A percentile compares a stretch with the other conserved stretches of the same genome.
Evolutionary conservation across 2,329 filamentous ascomycete species (phyloP).

Genomic region (Gremmenia infestans): DNA sequence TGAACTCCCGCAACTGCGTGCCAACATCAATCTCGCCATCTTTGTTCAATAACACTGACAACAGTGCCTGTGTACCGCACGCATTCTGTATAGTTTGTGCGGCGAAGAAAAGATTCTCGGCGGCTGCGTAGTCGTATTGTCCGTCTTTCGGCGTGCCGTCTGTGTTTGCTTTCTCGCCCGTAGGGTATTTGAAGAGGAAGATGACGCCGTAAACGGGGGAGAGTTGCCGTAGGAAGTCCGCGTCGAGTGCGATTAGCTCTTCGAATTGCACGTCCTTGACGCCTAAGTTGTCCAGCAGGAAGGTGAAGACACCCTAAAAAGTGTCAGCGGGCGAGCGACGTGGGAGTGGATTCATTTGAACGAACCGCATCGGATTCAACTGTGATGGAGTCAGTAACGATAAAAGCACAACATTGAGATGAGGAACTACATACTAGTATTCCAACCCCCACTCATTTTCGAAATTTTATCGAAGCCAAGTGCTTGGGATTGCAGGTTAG

Average conservation of each 20-base stretch:
- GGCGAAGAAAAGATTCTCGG: constrained; percentile 84
- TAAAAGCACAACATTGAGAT: constrained; percentile 13
- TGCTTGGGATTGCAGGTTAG: not conserved
- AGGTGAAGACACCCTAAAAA: constrained; percentile 84
- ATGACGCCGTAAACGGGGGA: constrained; percentile 90
- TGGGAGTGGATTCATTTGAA: constrained; percentile 16
- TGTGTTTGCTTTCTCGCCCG: constrained; percentile 57
- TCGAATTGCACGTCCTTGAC: constrained; percentile 95
- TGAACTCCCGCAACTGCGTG: constrained; percentile 57
- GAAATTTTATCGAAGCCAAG: constrained; percentile 5
- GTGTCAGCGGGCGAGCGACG: constrained; percentile 18
- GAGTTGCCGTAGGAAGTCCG: constrained; percentile 64
- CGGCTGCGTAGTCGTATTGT: constrained; percentile 68
- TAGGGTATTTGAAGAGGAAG: constrained; percentile 97
- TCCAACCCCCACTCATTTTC: constrained; percentile 80
- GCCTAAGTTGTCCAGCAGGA: constrained; percentile 85
- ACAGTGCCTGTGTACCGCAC: constrained; percentile 90
- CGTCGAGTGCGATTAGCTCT: constrained; percentile 85
- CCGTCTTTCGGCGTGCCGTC: constrained; percentile 67
- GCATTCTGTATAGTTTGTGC: constrained; percentile 98
- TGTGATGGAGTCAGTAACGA: constrained; percentile 29
- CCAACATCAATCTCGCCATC: constrained; percentile 58
- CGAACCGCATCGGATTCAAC: constrained; percentile 91
- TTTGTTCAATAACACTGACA: constrained; percentile 89
- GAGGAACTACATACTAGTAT: constrained; percentile 61